Evolutionary conservation across 192 early-diverging fungal species (phyloP), one percentile per base, ranked within the genome.

Genomic region (Spinellus fusiger): DNA sequence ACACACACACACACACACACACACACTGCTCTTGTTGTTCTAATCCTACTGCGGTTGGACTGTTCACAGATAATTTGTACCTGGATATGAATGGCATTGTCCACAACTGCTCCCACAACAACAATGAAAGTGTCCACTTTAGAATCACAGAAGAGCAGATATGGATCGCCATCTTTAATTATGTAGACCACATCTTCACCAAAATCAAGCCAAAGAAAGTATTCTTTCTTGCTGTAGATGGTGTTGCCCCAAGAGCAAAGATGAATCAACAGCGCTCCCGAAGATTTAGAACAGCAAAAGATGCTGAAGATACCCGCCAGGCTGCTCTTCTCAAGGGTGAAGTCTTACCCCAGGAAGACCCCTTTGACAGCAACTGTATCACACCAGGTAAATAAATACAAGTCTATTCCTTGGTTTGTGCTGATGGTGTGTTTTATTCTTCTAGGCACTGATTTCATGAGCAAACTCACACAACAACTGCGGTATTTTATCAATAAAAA

Each of bases 1-100:
- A 37, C 13, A 44, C 18, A 12, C 40, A 44, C 1, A 3, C 40
- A 44, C 3, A 3, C 40, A 12, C 18, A 44, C 18, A 37, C 13
- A 44, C 13, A n/a, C 40, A 44, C 13, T 44, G 15, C 3, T 44
- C 10, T 18, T 44, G 7, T 13, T 37, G 35, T 12, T 44, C 40
- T 44, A 10, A 44, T 9, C 35, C 5, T 18, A 1, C 3, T 9
- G 20, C 16, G 34, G n/a, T 0, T 25, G 13, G 16, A n/a, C 53
- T 15, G 10, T 25, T 74, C 57, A 55, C 80, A 82, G 94, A 97
- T 77, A 96, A 96, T 68, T 80, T 98, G 48, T 98, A 98, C 64
- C 78, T 98, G 79, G 96, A 98, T 65, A 95, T 99, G 95, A 99
- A 99, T 70, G 96, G 96, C 31, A 94, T 98, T 58, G 92, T 98